A percentile compares a stretch with the other conserved stretches of the same genome.
These are phyloP conservation scores for Pseudocercospora fuligena DNA, from an alignment of 2,329 filamentous ascomycete genomes.

Conservation along the genomic window DNA sequence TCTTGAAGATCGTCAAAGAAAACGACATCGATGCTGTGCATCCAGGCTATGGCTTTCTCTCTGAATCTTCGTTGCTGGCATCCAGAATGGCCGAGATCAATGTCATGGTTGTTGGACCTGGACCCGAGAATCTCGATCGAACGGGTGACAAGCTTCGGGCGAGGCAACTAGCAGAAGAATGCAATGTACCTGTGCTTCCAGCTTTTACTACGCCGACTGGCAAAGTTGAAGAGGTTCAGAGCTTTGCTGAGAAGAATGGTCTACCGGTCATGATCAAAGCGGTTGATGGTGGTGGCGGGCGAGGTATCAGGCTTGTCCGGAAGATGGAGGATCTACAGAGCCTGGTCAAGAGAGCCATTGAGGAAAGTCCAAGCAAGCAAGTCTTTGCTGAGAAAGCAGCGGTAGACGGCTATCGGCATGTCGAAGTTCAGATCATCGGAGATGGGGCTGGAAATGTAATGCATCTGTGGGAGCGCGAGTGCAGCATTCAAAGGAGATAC, in stretches of 20 bases:
- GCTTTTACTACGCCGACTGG: conserved; percentile 54
- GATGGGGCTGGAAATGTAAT: conserved; percentile 58
- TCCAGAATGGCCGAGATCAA: conserved; percentile 53
- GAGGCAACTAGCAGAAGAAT: conserved; percentile 56
- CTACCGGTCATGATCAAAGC: conserved; percentile 67
- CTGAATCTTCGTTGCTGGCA: conserved; percentile 59
- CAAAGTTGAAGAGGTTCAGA: conserved; percentile 47
- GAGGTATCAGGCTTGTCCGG: conserved; percentile 62
- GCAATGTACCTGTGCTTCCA: conserved; percentile 57
- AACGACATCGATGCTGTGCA: conserved; percentile 61
- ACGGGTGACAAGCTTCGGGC: conserved; percentile 63
- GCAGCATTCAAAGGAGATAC: conserved; percentile 63
- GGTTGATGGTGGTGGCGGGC: conserved; percentile 66
- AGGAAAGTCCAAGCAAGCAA: conserved; percentile 62
- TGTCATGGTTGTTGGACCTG: conserved; percentile 59
- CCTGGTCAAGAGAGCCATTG: conserved; percentile 56
- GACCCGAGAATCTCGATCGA: conserved; percentile 60
- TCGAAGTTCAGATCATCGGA: conserved; percentile 66
- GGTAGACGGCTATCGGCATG: conserved; percentile 63
- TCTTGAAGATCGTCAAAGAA: conserved; percentile 55
- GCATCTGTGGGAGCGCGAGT: conserved; percentile 66
- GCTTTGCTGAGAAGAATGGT: conserved; percentile 63
- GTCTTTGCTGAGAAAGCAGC: conserved; percentile 68
- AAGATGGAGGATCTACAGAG: conserved; percentile 51
- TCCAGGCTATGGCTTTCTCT: conserved; percentile 68